These are phyloP conservation scores for Colletotrichum spaethianum DNA, from an alignment of 2,329 filamentous ascomycete genomes.

Conservation along the genomic window DNA sequence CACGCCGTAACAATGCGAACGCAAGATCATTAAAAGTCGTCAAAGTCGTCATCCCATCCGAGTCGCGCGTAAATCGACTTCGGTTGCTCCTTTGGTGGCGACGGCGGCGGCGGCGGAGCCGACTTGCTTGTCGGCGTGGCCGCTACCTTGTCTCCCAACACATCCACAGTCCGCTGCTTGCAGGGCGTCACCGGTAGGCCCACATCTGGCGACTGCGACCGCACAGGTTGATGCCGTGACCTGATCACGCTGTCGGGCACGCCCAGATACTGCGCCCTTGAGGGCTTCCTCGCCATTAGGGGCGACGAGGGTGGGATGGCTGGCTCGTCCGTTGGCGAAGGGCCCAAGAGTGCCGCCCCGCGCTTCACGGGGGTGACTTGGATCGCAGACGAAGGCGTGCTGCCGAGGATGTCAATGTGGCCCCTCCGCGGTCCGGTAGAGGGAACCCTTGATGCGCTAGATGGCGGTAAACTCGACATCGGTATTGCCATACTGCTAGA, in stretches of 20 bases:
- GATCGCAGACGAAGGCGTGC: conserved; percentile 39
- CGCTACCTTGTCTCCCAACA: conserved; percentile 40
- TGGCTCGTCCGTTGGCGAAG: conserved; percentile 43
- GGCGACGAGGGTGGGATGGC: conserved; percentile 55
- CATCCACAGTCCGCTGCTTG: conserved; percentile 47
- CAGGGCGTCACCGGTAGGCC: conserved; percentile 56
- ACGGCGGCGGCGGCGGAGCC: not conserved
- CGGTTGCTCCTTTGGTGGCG: conserved; percentile 45
- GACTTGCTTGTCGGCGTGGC: conserved; percentile 25
- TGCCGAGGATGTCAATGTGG: conserved; percentile 49
- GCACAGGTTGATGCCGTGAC: conserved; percentile 38
- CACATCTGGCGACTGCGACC: conserved; percentile 32
- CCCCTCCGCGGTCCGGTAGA: conserved; percentile 56
- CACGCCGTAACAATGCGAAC: conserved; percentile 43
- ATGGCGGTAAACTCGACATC: conserved; percentile 51
- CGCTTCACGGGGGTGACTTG: conserved; percentile 40
- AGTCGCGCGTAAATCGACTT: conserved; percentile 67
- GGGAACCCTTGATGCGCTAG: conserved; percentile 56
- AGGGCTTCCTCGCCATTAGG: conserved; percentile 46
- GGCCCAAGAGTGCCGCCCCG: not conserved
- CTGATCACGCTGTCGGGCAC: conserved; percentile 47
- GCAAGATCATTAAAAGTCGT: conserved; percentile 57
- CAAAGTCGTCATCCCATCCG: conserved; percentile 72
- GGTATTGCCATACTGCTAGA: conserved; percentile 21
- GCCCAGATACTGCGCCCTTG: conserved; percentile 21